Evolutionary conservation across 2,329 filamentous ascomycete genomes (phyloP).

Genomic region (Sclerotinia sclerotiorum): DNA sequence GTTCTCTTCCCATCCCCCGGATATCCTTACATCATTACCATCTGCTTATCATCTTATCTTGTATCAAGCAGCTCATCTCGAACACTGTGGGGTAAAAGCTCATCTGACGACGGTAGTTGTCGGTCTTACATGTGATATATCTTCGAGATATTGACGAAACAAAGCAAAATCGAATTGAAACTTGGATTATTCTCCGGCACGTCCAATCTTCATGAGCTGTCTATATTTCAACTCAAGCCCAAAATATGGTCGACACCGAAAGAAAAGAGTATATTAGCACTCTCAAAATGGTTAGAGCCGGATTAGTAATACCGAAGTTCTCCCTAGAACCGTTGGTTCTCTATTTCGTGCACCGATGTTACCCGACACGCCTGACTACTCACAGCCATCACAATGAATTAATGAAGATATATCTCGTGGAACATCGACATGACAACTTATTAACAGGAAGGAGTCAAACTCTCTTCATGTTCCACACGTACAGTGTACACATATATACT

Average conservation of each 20-base stretch:
- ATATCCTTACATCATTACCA: background rate
- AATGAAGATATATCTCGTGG: conserved; percentile 10
- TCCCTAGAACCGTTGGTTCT: background rate
- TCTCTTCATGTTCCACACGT: background rate
- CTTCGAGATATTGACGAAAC: background rate
- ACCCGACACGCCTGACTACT: conserved; percentile 4
- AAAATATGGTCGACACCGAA: background rate
- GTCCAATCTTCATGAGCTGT: too few relatives aligned
- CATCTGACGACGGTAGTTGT: background rate
- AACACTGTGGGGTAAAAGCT: background rate
- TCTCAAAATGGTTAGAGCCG: background rate
- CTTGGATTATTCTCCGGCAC: background rate
- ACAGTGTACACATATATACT: background rate
- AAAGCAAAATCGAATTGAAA: background rate
- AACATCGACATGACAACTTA: background rate
- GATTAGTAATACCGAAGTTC: conserved; percentile 1
- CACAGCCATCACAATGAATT: background rate
- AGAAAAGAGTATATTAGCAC: background rate
- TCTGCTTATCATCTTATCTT: background rate
- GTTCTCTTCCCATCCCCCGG: background rate
- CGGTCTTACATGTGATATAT: background rate
- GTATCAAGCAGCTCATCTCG: background rate
- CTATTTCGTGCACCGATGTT: background rate
- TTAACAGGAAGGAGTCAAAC: background rate
- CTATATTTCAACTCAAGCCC: background rate